Evolutionary conservation across 768 basidiomycete species (phyloP), one percentile per base, ranked within the genome.

Genomic region (Pulveroboletus ravenelii): DNA sequence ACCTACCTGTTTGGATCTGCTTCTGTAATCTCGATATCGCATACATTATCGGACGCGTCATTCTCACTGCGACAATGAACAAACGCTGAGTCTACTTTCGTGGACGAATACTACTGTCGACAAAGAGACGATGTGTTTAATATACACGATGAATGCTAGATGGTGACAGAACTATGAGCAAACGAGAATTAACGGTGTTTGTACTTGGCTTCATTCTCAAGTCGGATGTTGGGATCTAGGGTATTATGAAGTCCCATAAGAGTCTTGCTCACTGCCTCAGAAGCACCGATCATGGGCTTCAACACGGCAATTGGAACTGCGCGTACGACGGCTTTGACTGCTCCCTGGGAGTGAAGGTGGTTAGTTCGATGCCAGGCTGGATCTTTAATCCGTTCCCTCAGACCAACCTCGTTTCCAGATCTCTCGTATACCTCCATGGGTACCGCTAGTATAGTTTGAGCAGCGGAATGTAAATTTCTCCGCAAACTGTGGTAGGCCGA

Each of bases 401-500:
- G 12, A 72, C 79, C 60, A 58, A 88, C 94, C 79, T 96, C 90
- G 50, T 85, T 87, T 8, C 92, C 91, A 10, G 93, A 89, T 52
- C 89, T 78, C 69, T 99, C 96, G 59, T 97, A 95, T 10, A 97
- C 93, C 68, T 98, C 96, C 95, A 98, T 97, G 1, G 96, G 96
- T 1, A 99, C 92, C 1, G 96, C 95, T 34, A 99, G 78, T 54
- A 99, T 98, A 0, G 96, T 99, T 71, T 99, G 95, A 23, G 95
- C 96, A 25, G 96, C 96, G 38, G 89, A 90, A 59, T 85, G 87
- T 54, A 99, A 67, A 68, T 98, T 97, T 62, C 74, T 82, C 46
- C 80, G 83, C 60, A 99, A 68, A 62, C 91, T 94, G 64, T 77
- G 82, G 67, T 97, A 97, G n/a, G 94, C 96, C 0, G 82, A 84